Percentiles rank a stretch among this genome's conserved stretches.
Conservation (phyloP, 768 basidiomycete genomes). For the Asterophora parasitica region DNA sequence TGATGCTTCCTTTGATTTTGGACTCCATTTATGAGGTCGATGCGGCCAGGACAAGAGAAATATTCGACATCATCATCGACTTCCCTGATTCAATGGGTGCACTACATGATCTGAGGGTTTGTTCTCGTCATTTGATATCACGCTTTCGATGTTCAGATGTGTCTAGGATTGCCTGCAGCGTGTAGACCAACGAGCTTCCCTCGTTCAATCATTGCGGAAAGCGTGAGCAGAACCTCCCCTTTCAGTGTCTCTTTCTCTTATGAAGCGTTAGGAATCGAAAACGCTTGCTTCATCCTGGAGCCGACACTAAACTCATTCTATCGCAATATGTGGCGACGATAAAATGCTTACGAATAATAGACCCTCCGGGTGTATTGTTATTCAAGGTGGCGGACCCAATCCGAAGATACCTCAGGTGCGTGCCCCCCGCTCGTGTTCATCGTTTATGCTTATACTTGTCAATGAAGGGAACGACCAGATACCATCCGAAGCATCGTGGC, state of each 20-base stretch:
- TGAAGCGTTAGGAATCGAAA: constrained; percentile 58
- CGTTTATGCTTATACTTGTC: not conserved
- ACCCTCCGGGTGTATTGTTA: constrained; percentile 88
- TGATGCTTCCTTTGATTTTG: not conserved
- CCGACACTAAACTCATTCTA: constrained; percentile 89
- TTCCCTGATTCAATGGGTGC: constrained; percentile 86
- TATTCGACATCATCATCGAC: constrained; percentile 95
- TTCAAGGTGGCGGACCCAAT: constrained; percentile 95
- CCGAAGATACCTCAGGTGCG: constrained; percentile 78
- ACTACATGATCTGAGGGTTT: constrained; percentile 79
- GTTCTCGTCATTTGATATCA: not conserved
- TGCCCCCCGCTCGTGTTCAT: not conserved
- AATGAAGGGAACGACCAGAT: constrained; percentile 72
- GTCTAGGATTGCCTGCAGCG: constrained; percentile 66
- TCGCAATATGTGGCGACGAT: constrained; percentile 91
- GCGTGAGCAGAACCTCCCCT: constrained; percentile 45
- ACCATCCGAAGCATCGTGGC: constrained; percentile 93
- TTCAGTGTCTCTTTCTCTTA: constrained; percentile 2
- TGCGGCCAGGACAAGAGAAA: constrained; percentile 58
- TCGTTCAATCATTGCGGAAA: constrained; percentile 75
- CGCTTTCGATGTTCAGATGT: not conserved
- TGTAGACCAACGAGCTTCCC: constrained; percentile 71
- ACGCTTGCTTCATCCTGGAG: constrained; percentile 91
- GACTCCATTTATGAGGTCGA: not conserved
- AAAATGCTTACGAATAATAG: constrained; percentile 82